Base-by-base conservation (phyloP, 352 stramenopile genomes). In the Pseudoperonospora humuli region DNA sequence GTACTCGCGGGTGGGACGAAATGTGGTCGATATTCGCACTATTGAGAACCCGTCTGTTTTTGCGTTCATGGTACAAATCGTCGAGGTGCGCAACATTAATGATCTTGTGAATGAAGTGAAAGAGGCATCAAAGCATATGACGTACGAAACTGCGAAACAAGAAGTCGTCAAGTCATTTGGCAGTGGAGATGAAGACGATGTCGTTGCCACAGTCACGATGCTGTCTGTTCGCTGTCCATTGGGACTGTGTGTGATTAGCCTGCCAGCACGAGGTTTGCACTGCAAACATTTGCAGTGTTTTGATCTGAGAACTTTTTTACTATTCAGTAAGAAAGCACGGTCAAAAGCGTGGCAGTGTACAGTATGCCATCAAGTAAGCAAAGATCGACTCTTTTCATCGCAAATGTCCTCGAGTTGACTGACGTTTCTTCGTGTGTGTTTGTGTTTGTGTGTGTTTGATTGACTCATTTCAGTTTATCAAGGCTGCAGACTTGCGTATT, bases 221-320 rank as follows among this genome's bases (percentile, higher is more conserved):
- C 65, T 95, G n/a, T 95, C 83, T 7, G 69, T 95, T n/a, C 79
- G 81, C 15, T 95, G 84, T 69, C 84, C 84, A 3, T 58, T 95
- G 7, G 81, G 84, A 0, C 47, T 95, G 11, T 84, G 80, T 21
- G 73, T 88, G 18, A 97, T 98, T 37, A 65, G 84, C 40, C 67
- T 86, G 18, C 92, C 94, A 9, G 93, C 93, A 10, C 67, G 94
- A 27, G 90, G 90, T 7, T 57, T 82, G 24, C 49, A 93, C 54
- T 98, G 94, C 57, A 94, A 87, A 42, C 94, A 98, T 54, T 67
- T 97, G 40, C 91, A 97, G 74, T 98, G 94, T 58, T 98, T 98
- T 62, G 93, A 98, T 61, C 61, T 98, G 20, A 71, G 55, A 49
- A 96, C 84, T 2, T 98, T 96, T 55, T 58, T 98, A 15, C 57